phyloP scores from a whole-genome alignment of 345 rosid genomes.

The Nasturtium officinale region DNA sequence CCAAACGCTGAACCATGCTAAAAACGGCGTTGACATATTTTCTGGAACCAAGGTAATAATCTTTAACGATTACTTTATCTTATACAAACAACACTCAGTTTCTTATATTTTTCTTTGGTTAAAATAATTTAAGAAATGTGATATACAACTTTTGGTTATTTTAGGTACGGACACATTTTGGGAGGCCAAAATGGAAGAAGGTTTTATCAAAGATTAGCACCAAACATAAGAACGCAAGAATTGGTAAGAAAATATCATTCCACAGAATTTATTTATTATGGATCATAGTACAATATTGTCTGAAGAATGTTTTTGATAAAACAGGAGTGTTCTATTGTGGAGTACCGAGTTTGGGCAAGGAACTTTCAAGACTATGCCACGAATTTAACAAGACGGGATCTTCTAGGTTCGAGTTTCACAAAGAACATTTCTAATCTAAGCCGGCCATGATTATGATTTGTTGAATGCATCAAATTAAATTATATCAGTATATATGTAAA shows the following conservation, averaged over 20 bases:
- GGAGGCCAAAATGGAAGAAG: constrained; percentile 46
- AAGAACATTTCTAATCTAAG: constrained; percentile 32
- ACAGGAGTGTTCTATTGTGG: constrained; percentile 47
- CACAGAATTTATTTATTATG: neutral
- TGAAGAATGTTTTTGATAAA: neutral
- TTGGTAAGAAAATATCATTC: constrained; percentile 19
- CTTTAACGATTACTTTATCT: neutral
- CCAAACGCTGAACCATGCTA: constrained; percentile 90
- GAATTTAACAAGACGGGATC: constrained; percentile 39
- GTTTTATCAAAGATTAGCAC: constrained; percentile 38
- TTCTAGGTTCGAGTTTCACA: constrained; percentile 41
- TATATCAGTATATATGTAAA: constrained; percentile 12
- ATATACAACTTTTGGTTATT: neutral
- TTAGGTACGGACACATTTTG: constrained; percentile 43
- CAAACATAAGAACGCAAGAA: constrained; percentile 38
- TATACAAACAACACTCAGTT: neutral
- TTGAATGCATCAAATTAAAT: neutral
- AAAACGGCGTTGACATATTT: constrained; percentile 89
- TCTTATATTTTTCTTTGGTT: neutral
- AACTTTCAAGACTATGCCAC: constrained; percentile 37
- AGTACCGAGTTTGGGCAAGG: constrained; percentile 38
- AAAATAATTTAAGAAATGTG: too few species aligned
- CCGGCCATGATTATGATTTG: neutral
- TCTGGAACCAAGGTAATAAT: constrained; percentile 78
- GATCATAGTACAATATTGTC: neutral